Conservation (phyloP, 228 moss, liverwort and hornwort genomes). For the Sphagnum fallax region DNA sequence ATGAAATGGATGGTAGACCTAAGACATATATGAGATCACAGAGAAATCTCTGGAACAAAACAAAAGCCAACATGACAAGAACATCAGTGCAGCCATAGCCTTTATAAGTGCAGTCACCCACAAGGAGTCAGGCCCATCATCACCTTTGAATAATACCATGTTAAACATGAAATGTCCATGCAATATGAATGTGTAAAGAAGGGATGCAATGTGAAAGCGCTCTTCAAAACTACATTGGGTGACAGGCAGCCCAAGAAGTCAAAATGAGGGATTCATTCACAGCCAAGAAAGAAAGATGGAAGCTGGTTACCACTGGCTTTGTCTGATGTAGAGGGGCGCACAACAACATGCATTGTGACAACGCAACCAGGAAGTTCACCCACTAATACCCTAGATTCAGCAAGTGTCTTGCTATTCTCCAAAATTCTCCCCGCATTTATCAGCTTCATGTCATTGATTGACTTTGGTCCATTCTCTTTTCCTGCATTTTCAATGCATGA, state of each 20-base stretch:
- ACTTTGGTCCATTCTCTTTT: constrained; percentile 94
- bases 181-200: constrained; percentile 19
- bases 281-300: constrained; percentile 19
- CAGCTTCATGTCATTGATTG: constrained; percentile 93
- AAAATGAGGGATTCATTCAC: neutral
- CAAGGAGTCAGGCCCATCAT: no score
- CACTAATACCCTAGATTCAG: constrained; percentile 89
- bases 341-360: constrained; percentile 97
- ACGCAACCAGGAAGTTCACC: constrained; percentile 97
- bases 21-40: no score
- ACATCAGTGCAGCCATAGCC: no score
- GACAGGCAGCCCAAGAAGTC: neutral
- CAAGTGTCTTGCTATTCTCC: constrained; percentile 96
- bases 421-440: constrained; percentile 95
- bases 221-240: neutral
- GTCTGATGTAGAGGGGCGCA: constrained; percentile 78
- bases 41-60: no score
- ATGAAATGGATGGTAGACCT: no score
- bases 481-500: constrained; percentile 28
- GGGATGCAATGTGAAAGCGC: neutral
- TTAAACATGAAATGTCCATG: no score
- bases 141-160: no score
- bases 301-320: constrained; percentile 76
- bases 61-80: no score
- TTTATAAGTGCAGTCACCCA: no score